Evolutionary conservation across 257 asterid genomes (phyloP).

Genomic region (Echium plantagineum): DNA sequence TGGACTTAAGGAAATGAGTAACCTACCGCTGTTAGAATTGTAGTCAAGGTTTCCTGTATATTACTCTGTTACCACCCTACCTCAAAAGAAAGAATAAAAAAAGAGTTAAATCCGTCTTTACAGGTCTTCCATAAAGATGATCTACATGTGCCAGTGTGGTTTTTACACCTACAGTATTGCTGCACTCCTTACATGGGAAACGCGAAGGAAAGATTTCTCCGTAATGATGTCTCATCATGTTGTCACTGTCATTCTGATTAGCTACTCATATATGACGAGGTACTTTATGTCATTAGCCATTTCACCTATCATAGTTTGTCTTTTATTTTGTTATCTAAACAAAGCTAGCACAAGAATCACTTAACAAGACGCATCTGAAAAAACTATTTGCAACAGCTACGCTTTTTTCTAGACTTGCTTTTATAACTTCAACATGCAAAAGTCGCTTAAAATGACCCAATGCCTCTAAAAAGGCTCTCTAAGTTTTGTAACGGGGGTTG

Average conservation of each 20-base stretch:
- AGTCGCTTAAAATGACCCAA: too few relatives aligned
- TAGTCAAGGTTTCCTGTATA: neutral
- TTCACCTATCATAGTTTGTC: neutral
- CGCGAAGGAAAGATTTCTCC: constrained; percentile 81
- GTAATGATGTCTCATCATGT: constrained; percentile 94
- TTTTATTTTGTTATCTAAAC: too few relatives aligned
- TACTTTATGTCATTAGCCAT: constrained; percentile 13
- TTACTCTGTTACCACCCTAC: neutral
- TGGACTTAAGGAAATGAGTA: constrained; percentile 1
- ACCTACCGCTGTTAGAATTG: neutral
- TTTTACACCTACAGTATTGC: constrained; percentile 71
- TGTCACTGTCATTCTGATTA: constrained; percentile 63
- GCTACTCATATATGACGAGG: constrained; percentile 65
- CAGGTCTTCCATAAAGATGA: constrained; percentile 52
- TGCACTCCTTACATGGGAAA: constrained; percentile 88
- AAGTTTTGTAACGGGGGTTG: too few relatives aligned
- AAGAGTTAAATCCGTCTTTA: constrained; percentile 13
- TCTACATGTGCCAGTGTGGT: constrained; percentile 95
- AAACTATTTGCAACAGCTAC: too few relatives aligned
- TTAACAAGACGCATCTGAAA: neutral
- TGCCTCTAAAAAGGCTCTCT: too few relatives aligned
- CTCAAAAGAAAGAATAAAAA: constrained; percentile 1
- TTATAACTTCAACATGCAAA: too few relatives aligned
- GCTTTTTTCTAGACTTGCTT: too few relatives aligned
- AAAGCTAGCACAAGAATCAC: neutral